Conservation (phyloP, 2,329 filamentous ascomycete species). For the Arthroderma uncinatum region DNA sequence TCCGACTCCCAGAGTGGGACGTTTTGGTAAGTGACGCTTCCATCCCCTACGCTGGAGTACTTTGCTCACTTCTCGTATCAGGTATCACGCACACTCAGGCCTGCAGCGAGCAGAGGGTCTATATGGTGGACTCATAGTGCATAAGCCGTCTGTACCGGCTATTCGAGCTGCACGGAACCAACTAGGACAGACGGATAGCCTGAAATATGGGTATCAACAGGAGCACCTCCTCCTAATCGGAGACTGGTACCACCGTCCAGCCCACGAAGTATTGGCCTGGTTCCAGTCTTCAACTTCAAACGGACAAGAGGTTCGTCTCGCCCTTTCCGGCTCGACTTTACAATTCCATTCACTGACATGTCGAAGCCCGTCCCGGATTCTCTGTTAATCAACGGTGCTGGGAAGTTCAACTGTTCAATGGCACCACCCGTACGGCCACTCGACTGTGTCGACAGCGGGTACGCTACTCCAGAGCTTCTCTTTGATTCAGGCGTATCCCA, state of each 20-base stretch:
- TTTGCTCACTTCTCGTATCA: background rate
- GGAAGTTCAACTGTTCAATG: constrained; percentile 37
- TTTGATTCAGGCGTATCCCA: constrained; percentile 21
- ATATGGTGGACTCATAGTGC: constrained; percentile 40
- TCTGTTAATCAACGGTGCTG: constrained; percentile 38
- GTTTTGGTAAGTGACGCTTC: constrained; percentile 33
- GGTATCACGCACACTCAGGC: constrained; percentile 36
- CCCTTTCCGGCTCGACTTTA: background rate
- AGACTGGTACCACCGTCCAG: constrained; percentile 41
- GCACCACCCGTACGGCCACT: constrained; percentile 37
- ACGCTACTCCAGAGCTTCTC: constrained; percentile 20
- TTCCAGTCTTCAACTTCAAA: constrained; percentile 36
- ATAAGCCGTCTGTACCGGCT: constrained; percentile 25
- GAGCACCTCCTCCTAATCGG: constrained; percentile 39
- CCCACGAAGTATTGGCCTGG: constrained; percentile 33
- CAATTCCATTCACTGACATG: background rate
- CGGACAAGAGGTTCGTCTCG: constrained; percentile 31
- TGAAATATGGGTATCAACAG: constrained; percentile 24
- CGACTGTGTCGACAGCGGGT: constrained; percentile 29
- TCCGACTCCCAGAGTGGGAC: constrained; percentile 33
- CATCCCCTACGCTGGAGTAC: background rate
- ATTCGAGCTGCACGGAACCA: constrained; percentile 14
- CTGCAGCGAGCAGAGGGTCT: constrained; percentile 37
- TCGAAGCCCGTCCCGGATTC: constrained; percentile 40
- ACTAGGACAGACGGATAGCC: constrained; percentile 11